A percentile compares a stretch with the other conserved stretches of the same genome.
phyloP scores from a whole-genome alignment of 495 filamentous ascomycete species.

The Podospora pseudocomata region DNA sequence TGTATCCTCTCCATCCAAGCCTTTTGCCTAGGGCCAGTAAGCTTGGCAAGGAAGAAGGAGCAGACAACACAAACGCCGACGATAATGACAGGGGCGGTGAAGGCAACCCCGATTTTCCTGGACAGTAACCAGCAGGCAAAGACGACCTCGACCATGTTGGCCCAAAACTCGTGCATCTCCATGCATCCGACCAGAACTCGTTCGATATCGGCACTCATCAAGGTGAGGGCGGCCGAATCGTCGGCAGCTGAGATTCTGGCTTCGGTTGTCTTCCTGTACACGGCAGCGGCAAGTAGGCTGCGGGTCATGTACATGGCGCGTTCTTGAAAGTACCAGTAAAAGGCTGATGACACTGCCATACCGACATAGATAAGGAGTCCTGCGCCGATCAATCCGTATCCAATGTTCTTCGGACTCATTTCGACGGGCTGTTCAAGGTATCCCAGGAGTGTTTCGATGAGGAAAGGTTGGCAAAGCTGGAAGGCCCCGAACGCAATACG shows the following conservation, averaged over 20 bases:
- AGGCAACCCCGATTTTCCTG: conserved; percentile 54
- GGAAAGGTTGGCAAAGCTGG: conserved; percentile 61
- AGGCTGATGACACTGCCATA: conserved; percentile 37
- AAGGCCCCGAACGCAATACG: conserved; percentile 41
- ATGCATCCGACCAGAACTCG: conserved; percentile 28
- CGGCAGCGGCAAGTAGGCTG: conserved; percentile 54
- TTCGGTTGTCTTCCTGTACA: conserved; percentile 48
- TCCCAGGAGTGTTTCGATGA: conserved; percentile 52
- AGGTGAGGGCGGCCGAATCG: conserved; percentile 53
- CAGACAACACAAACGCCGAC: conserved; percentile 21
- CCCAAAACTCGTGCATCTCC: conserved; percentile 42
- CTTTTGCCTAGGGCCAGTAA: conserved; percentile 36
- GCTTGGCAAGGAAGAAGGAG: conserved; percentile 22
- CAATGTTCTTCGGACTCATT: conserved; percentile 38
- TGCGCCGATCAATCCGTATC: conserved; percentile 39
- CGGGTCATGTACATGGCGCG: conserved; percentile 58
- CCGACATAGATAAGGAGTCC: conserved; percentile 30
- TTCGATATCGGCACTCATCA: conserved; percentile 56
- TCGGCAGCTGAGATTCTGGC: conserved; percentile 46
- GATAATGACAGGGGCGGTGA: conserved; percentile 55
- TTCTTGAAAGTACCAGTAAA: conserved; percentile 58
- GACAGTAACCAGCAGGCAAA: conserved; percentile 56
- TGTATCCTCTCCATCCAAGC: conserved; percentile 41
- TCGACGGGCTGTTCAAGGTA: conserved; percentile 44
- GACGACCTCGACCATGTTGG: conserved; percentile 50